Conservation (phyloP, 495 filamentous ascomycete species). For the Tetracladium setigerum region DNA sequence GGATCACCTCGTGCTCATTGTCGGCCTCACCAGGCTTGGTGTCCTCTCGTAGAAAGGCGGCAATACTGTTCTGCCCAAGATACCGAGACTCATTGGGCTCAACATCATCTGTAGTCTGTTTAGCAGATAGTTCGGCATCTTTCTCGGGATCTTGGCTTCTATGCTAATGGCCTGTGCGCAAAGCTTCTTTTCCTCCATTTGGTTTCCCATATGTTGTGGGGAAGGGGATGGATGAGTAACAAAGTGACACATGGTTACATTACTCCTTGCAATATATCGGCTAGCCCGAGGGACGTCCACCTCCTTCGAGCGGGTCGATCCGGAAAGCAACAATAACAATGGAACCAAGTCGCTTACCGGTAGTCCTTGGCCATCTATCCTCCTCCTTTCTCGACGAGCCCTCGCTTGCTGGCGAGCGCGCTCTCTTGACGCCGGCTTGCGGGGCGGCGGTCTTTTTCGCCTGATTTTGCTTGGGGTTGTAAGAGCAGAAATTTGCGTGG, state of each 20-base stretch:
- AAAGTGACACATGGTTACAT: too few species aligned
- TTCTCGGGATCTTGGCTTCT: too few species aligned
- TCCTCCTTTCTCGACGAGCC: conserved; percentile 28
- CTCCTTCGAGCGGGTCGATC: too few species aligned
- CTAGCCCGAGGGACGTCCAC: too few species aligned
- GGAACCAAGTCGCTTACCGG: conserved; percentile 24
- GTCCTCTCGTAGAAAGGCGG: conserved; percentile 58
- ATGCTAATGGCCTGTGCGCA: too few species aligned
- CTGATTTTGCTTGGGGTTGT: conserved; percentile 59
- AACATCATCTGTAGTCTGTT: conserved; percentile 43
- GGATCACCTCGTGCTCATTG: conserved; percentile 35
- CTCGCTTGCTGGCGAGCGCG: conserved; percentile 30
- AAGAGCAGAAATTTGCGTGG: conserved; percentile 63
- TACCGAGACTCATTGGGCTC: conserved; percentile 56
- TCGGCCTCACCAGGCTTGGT: conserved; percentile 28
- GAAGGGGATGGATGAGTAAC: too few species aligned
- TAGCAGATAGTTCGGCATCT: not conserved
- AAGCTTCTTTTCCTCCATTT: conserved; percentile 2
- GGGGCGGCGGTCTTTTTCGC: conserved; percentile 32
- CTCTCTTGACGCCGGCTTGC: conserved; percentile 28
- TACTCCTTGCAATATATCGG: too few species aligned
- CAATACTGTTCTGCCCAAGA: conserved; percentile 58
- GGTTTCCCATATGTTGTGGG: too few species aligned
- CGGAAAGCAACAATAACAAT: conserved; percentile 9
- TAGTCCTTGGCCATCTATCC: conserved; percentile 29